A percentile compares a stretch with the other conserved stretches of the same genome.
Evolutionary conservation across 257 asterid genomes (phyloP).

Genomic region (Salvia splendens): DNA sequence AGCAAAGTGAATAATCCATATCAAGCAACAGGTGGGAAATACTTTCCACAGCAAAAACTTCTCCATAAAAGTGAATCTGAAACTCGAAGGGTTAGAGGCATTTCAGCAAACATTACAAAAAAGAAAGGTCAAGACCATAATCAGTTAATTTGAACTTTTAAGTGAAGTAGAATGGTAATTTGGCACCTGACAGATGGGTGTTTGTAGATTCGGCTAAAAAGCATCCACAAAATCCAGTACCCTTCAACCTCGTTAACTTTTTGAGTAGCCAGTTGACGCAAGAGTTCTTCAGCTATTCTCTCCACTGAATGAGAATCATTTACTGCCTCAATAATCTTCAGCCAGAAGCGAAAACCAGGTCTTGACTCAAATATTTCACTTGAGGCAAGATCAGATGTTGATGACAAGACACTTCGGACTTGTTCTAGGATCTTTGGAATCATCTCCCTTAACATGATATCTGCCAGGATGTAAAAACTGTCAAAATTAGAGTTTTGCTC

Average conservation of each 20-base stretch:
- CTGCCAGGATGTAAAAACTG: slow-evolving; percentile 47
- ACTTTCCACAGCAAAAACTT: slow-evolving; percentile 92
- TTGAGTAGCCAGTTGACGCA: slow-evolving; percentile 67
- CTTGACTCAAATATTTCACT: slow-evolving; percentile 46
- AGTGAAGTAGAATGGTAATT: slow-evolving; percentile 24
- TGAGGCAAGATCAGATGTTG: slow-evolving; percentile 42
- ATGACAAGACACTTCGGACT: slow-evolving; percentile 48
- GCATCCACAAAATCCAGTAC: slow-evolving; percentile 84
- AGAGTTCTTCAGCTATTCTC: slow-evolving; percentile 83
- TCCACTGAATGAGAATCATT: slow-evolving; percentile 85
- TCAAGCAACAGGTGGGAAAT: slow-evolving; percentile 79
- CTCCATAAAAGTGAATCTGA: slow-evolving; percentile 81
- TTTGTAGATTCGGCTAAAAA: slow-evolving; percentile 59
- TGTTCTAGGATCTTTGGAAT: slow-evolving; percentile 59
- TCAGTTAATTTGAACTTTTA: slow-evolving; percentile 23
- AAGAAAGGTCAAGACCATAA: neutral
- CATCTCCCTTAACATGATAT: slow-evolving; percentile 70
- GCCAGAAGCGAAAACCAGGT: slow-evolving; percentile 73
- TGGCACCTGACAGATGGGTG: slow-evolving; percentile 62
- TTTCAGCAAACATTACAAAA: neutral
- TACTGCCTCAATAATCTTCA: slow-evolving; percentile 72
- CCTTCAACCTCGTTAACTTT: slow-evolving; percentile 68
- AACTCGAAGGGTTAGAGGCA: slow-evolving; percentile 30
- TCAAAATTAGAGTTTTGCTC: slow-evolving; percentile 27
- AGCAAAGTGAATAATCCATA: slow-evolving; percentile 94